Evolutionary conservation across 768 basidiomycete genomes (phyloP).

Genomic region (Hortiboletus campestris): DNA sequence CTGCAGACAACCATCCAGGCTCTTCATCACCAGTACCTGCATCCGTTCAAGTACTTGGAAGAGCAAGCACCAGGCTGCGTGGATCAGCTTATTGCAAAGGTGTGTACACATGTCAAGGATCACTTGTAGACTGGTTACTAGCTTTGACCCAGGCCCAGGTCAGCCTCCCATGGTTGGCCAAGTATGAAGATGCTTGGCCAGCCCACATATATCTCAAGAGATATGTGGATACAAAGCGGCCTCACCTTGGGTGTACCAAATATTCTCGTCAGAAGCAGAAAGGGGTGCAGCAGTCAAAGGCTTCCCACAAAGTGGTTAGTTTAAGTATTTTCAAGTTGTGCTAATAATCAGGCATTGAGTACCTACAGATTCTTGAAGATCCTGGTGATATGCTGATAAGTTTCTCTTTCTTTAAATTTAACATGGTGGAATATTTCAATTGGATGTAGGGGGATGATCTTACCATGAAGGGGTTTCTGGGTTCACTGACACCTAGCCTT

Average conservation of each 20-base stretch:
- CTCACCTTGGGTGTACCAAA: not conserved
- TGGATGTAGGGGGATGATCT: not conserved
- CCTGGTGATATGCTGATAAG: not conserved
- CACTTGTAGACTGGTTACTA: not conserved
- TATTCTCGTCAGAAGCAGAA: not conserved
- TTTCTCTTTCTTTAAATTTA: constrained; percentile 6
- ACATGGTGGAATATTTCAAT: not conserved
- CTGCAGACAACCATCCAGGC: constrained; percentile 6
- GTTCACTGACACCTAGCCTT: constrained; percentile 22
- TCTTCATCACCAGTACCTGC: constrained; percentile 3
- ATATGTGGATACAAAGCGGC: constrained; percentile 11
- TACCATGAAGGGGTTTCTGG: constrained; percentile 16
- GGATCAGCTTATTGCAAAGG: constrained; percentile 6
- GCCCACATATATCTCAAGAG: constrained; percentile 21
- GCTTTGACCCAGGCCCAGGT: constrained; percentile 2
- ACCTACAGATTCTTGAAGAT: not conserved
- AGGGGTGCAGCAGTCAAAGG: not conserved
- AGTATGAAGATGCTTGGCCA: constrained; percentile 20
- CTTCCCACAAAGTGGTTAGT: not conserved
- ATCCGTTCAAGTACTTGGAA: constrained; percentile 16
- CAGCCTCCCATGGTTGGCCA: constrained; percentile 17
- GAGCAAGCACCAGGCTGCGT: constrained; percentile 12
- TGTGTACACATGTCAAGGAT: not conserved
- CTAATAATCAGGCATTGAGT: not conserved
- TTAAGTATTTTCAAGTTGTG: not conserved